Evolutionary conservation across 78 protist species (phyloP).

Genomic region (Acrasis kona): DNA sequence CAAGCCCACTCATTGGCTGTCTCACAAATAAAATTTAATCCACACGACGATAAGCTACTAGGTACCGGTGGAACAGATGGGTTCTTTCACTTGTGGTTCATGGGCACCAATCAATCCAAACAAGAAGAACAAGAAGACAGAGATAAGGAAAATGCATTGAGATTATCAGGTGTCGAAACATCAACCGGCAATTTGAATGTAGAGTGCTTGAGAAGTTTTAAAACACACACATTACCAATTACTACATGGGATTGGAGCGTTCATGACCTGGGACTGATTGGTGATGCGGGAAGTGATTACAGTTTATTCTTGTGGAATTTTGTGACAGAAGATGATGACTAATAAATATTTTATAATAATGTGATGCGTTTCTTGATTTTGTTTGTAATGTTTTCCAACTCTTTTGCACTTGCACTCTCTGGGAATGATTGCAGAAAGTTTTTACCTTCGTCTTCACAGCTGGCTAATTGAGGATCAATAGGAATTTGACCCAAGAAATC

Average conservation of each 20-base stretch:
- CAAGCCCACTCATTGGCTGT: neutral
- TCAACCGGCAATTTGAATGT: too few species aligned
- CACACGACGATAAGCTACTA: neutral
- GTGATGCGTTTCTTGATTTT: too few species aligned
- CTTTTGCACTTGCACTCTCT: neutral
- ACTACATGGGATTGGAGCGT: neutral
- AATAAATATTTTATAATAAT: too few species aligned
- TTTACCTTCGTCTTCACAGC: slow-evolving; percentile 14
- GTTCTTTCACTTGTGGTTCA: neutral
- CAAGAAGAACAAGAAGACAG: too few species aligned
- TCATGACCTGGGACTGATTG: neutral
- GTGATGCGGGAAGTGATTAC: neutral
- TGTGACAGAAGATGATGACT: neutral
- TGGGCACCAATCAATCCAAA: neutral
- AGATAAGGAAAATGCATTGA: too few species aligned
- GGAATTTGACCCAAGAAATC: slow-evolving; percentile 67
- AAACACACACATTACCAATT: neutral
- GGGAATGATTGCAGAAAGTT: slow-evolving; percentile 1
- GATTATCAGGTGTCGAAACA: too few species aligned
- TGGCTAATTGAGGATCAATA: slow-evolving; percentile 44
- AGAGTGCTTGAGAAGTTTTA: neutral
- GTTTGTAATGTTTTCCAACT: neutral
- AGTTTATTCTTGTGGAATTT: neutral
- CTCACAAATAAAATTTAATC: neutral
- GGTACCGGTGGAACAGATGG: neutral